Evolutionary conservation across 352 stramenopile species (phyloP), one percentile per base, ranked within the genome.

Genomic region (Globisporangium heterothallicum): DNA sequence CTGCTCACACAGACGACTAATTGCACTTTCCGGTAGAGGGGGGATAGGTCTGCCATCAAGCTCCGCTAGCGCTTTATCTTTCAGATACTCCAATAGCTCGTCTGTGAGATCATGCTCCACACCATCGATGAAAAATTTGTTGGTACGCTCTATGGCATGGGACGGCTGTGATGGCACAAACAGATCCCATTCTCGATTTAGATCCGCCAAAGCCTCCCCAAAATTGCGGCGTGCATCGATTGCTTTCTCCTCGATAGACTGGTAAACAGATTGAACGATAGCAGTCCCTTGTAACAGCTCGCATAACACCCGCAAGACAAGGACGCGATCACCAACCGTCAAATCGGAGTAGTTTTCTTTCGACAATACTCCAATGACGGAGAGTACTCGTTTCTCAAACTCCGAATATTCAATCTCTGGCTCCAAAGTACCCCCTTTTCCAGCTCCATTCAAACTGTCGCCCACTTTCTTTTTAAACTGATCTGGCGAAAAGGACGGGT

Each of bases 121-220:
- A 0, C 82, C 75, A 59, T 93, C 75, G 40, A 91, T 76, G 43
- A 86, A 79, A 24, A 93, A 89, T 13, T 68, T 77, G 19, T 74
- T 73, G 0, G 78, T 92, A 5, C 61, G 57, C 16, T 89, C 77
- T 40, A 87, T 61, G 44, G 68, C 60, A 34, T 80, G 73, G 13
- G 63, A 68, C 8, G 63, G 62, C 13, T 64, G 67, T 18, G 68
- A 63, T 27, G 75, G 74, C 13, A 32, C 51, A 42, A 89, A 93
- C 10, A 49, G 41, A 3, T 79, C 51, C 82, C 82, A 93, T 27
- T 84, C 68, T 14, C 68, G 70, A 30, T 78, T 43, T 14, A 88
- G 56, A 42, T 93, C 79, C 5, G 78, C 78, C 26, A 85, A 51
- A 30, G 69, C 66, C n/a, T 80, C 73, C 2, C 68, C 78, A 30